phyloP scores from a whole-genome alignment of 192 early-diverging fungal genomes.

The Phlyctochytrium bullatum region DNA sequence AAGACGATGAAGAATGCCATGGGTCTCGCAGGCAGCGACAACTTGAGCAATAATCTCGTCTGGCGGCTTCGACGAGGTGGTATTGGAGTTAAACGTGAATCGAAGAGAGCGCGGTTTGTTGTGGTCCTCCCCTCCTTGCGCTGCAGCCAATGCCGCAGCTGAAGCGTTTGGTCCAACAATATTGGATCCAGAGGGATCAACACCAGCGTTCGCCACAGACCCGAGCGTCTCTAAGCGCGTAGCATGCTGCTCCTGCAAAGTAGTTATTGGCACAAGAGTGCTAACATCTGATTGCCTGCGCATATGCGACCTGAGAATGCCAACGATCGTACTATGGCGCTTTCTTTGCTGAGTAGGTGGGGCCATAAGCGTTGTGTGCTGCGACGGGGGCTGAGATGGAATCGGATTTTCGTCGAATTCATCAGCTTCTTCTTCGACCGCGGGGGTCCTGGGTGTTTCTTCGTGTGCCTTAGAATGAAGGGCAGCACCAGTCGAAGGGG shows the following conservation, averaged over 20 bases:
- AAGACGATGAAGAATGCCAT: conserved; percentile 40
- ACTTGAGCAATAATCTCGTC: conserved; percentile 57
- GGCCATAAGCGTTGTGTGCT: neutral
- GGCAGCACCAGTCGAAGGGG: neutral
- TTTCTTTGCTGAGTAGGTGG: conserved; percentile 26
- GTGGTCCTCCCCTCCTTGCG: conserved; percentile 29
- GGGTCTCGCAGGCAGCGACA: conserved; percentile 32
- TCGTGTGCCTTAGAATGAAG: neutral
- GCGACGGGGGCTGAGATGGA: neutral
- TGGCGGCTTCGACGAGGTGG: conserved; percentile 56
- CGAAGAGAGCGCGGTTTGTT: conserved; percentile 59
- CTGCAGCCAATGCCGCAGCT: neutral
- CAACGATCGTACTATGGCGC: conserved; percentile 57
- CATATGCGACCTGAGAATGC: conserved; percentile 43
- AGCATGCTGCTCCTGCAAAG: conserved; percentile 6
- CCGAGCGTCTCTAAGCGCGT: neutral
- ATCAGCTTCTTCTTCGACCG: neutral
- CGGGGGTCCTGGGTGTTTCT: too few species aligned
- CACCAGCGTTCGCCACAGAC: conserved; percentile 13
- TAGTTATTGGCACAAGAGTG: conserved; percentile 6
- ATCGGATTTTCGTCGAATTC: neutral
- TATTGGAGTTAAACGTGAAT: conserved; percentile 65
- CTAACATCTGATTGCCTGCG: conserved; percentile 46
- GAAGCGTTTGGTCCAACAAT: neutral
- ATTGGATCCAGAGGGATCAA: neutral